Evolutionary conservation across 192 early-diverging fungal genomes (phyloP), one percentile per base, ranked within the genome.

Genomic region (Rhizophagus sp.): DNA sequence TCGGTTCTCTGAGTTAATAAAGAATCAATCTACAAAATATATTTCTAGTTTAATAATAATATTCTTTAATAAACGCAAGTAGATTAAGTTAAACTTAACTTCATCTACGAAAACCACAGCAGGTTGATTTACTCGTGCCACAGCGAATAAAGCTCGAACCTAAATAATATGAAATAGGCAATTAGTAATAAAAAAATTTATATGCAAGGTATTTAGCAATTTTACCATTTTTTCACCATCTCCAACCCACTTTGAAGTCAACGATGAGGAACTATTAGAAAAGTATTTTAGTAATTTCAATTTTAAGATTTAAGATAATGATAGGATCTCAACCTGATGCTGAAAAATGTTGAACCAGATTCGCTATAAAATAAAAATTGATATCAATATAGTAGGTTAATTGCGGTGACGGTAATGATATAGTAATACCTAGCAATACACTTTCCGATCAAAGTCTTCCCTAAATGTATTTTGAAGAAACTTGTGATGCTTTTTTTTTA

Each of bases 171-270:
- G 22, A 68, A 36, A 76, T 49, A 15, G 24, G 13, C 33, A 73
- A 17, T 12, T 79, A 5, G 44, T 11, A 78, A 36, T 24, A 78
- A 65, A 2, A 30, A 27, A 44, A 22, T 47, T 33, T 76, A 0
- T 25, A 30, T 25, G 30, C 4, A 4, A 80, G 41, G 11, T 8
- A 34, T 30, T 67, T 34, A 33, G 13, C 12, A 25, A 30, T 68
- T 24, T 74, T 82, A 77, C 94, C 94, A 97, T 94, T 81, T 98
- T 98, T 81, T 98, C 96, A 52, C 96, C 96, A 80, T 98, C 96
- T 47, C 96, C 95, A 4, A 96, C 91, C 95, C 96, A 98, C 81
- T 97, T 97, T 13, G 95, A 96, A 9, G 96, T 98, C 69, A 98
- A 87, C 13, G 95, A 95, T 4, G 96, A 97, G 4, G 93, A 90